Base-by-base conservation (phyloP, 1,284 basidiomycete species). In the Boletus smithii region DNA sequence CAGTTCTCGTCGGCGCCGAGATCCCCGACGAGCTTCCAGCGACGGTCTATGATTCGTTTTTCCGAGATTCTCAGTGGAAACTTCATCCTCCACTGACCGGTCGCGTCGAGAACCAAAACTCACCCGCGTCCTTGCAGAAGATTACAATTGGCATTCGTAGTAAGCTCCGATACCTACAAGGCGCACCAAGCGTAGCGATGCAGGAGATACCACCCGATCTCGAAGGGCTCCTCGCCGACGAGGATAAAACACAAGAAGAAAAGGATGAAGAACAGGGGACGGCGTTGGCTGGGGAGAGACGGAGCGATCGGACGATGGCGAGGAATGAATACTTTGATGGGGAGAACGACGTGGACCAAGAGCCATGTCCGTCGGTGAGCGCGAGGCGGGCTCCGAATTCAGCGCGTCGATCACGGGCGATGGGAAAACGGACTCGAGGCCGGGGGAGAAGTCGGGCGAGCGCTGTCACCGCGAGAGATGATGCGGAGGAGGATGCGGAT, bases 161-260 rank as follows among this genome's bases (percentile, higher is more conserved):
- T 62, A 94, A 97, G 66, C 72, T 98, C 40, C 76, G 97, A 16
- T 98, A 95, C 67, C 72, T 99, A 18, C 90, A 95, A 58, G 94
- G 94, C 22, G 95, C 97, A 35, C 95, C 95, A 1, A 95, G 91
- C 63, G 92, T 99, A 8, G 86, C 87, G 58, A 91, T 98, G 91
- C 88, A 94, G 62, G 92, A 97, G 68, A 89, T 99, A 39, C 95
- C 97, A 6, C 95, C 95, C 0, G 89, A 95, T 59, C 70, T 98
- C 17, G 84, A 85, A 49, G 87, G 86, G 3, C 81, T 89, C 59
- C 70, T 95, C 40, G 82, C 80, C 11, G 81, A 85, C 46, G 92
- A 97, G 65, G 85, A 89, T 47, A 73, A 77, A 47, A 83, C 74
- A 32, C 69, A 69, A 16, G 87, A 88, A 26, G 90, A 93, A 64